phyloP scores from a whole-genome alignment of 306 rosid species.

The Cyamopsis tetragonoloba region DNA sequence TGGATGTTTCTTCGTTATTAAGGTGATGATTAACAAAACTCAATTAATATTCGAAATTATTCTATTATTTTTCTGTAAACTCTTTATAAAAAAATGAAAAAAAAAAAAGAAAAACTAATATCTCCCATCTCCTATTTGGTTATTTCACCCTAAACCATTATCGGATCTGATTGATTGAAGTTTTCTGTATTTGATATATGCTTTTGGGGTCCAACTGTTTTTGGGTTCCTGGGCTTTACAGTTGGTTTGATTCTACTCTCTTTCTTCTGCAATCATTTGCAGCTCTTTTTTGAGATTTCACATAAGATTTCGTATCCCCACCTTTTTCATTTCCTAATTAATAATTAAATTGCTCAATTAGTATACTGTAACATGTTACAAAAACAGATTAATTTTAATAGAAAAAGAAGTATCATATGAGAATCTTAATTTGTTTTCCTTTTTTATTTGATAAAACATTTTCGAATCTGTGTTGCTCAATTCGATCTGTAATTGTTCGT shows the following conservation, averaged over 20 bases:
- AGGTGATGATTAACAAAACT: too few relatives aligned
- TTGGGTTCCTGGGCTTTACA: constrained; percentile 36
- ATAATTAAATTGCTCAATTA: background rate
- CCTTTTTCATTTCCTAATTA: background rate
- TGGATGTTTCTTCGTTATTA: too few relatives aligned
- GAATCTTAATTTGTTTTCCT: background rate
- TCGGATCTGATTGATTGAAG: constrained; percentile 23
- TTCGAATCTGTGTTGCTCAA: background rate
- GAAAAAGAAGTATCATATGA: background rate
- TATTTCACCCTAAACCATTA: background rate
- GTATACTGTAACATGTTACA: background rate
- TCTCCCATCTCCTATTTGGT: background rate
- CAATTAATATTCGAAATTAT: too few relatives aligned
- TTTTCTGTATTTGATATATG: constrained; percentile 26
- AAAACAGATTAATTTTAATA: background rate
- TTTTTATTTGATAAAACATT: background rate
- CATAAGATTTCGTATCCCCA: background rate
- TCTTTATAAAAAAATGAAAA: background rate
- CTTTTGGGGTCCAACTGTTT: constrained; percentile 23
- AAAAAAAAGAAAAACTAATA: too few relatives aligned
- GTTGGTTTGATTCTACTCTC: constrained; percentile 19
- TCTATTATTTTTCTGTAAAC: too few relatives aligned
- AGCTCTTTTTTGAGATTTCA: constrained; percentile 19
- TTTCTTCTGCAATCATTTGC: constrained; percentile 28
- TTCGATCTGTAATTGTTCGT: constrained; percentile 1